A percentile compares a stretch with the other conserved stretches of the same genome.
These are phyloP conservation scores for Neurospora sp. DNA, from an alignment of 2,329 filamentous ascomycete species.

Conservation along the genomic window DNA sequence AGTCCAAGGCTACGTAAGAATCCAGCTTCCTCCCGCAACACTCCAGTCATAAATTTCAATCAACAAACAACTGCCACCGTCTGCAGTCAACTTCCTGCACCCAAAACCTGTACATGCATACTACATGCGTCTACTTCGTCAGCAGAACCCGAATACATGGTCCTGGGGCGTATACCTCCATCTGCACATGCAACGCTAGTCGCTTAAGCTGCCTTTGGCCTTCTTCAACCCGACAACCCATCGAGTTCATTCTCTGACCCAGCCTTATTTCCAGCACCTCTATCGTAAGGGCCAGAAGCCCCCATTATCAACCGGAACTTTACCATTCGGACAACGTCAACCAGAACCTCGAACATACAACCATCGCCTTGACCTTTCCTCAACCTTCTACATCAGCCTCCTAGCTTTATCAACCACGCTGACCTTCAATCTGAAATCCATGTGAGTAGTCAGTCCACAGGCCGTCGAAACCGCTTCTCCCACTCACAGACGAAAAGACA, in stretches of 20 bases:
- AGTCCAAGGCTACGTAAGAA: not conserved
- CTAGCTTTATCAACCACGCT: not conserved
- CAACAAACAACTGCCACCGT: not conserved
- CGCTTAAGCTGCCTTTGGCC: not conserved
- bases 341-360: not conserved
- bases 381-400: not conserved
- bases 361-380: not conserved
- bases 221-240: not conserved
- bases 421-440: not conserved
- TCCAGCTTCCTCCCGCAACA: fast-evolving
- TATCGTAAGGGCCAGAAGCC: not conserved
- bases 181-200: not conserved
- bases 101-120: not conserved
- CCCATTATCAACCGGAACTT: not conserved
- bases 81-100: not conserved
- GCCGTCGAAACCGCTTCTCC: not conserved
- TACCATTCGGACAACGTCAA: not conserved
- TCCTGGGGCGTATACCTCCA: not conserved
- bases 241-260: not conserved
- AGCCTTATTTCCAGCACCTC: not conserved
- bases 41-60: not conserved
- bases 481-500: not conserved
- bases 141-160: not conserved
- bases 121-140: not conserved
- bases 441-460: not conserved